Conservation (phyloP, 2,329 filamentous ascomycete genomes). For the Trichoderma sp. region DNA sequence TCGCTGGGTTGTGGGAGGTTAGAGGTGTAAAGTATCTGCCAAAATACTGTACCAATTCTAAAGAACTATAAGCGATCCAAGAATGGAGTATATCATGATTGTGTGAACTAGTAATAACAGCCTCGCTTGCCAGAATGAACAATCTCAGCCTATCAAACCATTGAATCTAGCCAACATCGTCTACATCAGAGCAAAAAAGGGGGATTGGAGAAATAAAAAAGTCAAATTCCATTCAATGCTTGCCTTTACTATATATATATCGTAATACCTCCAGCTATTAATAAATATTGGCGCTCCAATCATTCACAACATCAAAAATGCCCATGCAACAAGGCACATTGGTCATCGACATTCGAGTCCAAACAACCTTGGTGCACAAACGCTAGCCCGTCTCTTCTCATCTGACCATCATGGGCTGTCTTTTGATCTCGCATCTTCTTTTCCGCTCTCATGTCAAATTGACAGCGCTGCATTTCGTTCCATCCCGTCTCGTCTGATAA, state of each 20-base stretch:
- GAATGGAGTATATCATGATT: background rate
- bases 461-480: constrained; percentile 17
- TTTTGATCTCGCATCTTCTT: background rate
- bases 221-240: background rate
- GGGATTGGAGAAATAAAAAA: background rate
- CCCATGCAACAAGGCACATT: background rate
- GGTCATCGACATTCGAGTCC: background rate
- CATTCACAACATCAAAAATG: background rate
- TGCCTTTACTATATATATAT: constrained; percentile 14
- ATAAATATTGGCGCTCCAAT: background rate
- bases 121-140: background rate
- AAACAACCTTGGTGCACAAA: background rate
- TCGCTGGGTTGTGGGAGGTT: constrained; percentile 11
- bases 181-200: background rate
- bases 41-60: constrained; percentile 16
- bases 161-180: background rate
- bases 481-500: constrained; percentile 18
- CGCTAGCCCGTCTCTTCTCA: background rate
- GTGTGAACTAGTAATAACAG: background rate
- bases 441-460: constrained; percentile 7
- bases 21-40: constrained; percentile 15
- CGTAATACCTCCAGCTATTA: constrained; percentile 8
- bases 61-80: background rate
- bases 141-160: background rate
- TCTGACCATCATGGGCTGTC: background rate